Base-by-base conservation (phyloP, 2,329 filamentous ascomycete species). In the Botrytis paeoniae region DNA sequence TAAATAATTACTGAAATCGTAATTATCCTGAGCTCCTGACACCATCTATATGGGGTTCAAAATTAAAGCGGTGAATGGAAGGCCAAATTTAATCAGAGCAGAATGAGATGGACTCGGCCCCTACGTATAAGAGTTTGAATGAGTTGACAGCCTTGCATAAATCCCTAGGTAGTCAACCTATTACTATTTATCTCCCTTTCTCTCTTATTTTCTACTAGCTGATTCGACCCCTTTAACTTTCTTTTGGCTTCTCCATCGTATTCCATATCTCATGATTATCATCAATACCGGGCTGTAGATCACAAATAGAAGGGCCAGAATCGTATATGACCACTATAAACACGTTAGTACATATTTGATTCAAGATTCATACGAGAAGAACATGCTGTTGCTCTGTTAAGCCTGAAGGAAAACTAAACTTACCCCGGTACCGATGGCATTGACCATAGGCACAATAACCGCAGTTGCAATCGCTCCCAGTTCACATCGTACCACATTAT, bases 401-500 rank as follows among this genome's bases (percentile, higher is more conserved):
- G 25, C 29, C 20, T 18, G 3, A 20, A 32, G 22, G 35, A 22
- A 29, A 12, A 7, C 4, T 20, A 35, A 29, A 66, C 29, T n/a
- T 51, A 66, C 41, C 0, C 87, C 87, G 0, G 82, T 77, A 0
- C 87, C 86, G 73, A 89, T 84, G 0, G 80, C 81, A 18, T 85
- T 76, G 20, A 87, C 85, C 83, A 90, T 83, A 22, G 85, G 85
- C 3, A 86, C 78, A 32, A 90, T 85, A 1, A 85, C 82, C 0
- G 86, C 87, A 25, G 84, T 86, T 1, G 85, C 85, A 0, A 82
- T 84, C 0, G 88, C 88, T 0, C 87, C 88, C 1, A 90, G 78
- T 3, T 87, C 79, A 71, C 88, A 90, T 6, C 88, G 79, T 0
- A 85, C 84, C 22, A 90, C 77, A 74, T 90, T 90, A 74, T 87